phyloP scores from a whole-genome alignment of 2,329 filamentous ascomycete species.

The Alternaria angustiovoidea region DNA sequence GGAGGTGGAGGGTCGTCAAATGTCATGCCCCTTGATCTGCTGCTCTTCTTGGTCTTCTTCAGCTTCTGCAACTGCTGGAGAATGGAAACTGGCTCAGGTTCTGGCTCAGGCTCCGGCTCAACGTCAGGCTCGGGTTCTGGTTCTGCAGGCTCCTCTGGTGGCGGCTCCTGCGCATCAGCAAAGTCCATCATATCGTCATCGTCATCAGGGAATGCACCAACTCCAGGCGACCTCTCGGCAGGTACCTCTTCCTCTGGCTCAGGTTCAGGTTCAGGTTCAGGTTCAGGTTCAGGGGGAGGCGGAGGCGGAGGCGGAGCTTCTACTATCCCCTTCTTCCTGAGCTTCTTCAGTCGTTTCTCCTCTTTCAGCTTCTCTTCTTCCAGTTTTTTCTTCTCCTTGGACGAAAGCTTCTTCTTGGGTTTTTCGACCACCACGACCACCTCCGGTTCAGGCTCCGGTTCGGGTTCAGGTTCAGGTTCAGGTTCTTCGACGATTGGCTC shows the following conservation, averaged over 20 bases:
- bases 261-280: constrained; percentile 41
- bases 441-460: constrained; percentile 38
- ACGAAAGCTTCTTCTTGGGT: constrained; percentile 41
- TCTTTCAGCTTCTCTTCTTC: constrained; percentile 10
- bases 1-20: constrained; percentile 43
- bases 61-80: constrained; percentile 25
- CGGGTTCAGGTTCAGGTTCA: constrained; percentile 16
- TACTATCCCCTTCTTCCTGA: constrained; percentile 40
- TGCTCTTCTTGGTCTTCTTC: constrained; percentile 42
- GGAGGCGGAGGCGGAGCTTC: constrained; percentile 16
- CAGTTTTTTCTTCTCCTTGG: constrained; percentile 27
- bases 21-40: constrained; percentile 66
- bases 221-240: constrained; percentile 51
- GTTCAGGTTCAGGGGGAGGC: constrained; percentile 25
- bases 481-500: constrained; percentile 39
- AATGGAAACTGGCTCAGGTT: constrained; percentile 35
- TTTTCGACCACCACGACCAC: constrained; percentile 40
- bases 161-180: constrained; percentile 12
- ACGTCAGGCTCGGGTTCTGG: constrained; percentile 21
- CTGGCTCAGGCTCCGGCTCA: constrained; percentile 29
- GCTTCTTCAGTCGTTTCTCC: constrained; percentile 38
- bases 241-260: constrained; percentile 43
- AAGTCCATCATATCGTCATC: constrained; percentile 50
- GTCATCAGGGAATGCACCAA: constrained; percentile 58
- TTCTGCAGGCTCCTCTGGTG: constrained; percentile 29